Percentiles rank a stretch among this genome's conserved stretches.
These are phyloP conservation scores for Rhazya stricta DNA, from an alignment of 257 asterid species.

Conservation along the genomic window DNA sequence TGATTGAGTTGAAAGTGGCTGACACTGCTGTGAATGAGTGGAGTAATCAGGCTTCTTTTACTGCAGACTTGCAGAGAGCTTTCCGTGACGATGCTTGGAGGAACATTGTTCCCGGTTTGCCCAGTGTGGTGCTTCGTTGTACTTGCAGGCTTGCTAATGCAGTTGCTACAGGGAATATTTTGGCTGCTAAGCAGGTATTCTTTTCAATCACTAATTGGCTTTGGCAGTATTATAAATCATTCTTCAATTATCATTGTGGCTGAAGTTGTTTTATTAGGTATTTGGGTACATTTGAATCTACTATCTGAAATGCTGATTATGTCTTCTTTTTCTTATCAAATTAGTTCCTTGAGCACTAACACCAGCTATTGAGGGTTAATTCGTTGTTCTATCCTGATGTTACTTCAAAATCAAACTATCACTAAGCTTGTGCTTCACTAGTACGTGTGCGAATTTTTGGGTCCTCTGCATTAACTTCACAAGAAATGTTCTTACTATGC, in stretches of 20 bases:
- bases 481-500: neutral
- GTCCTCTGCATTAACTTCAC: neutral
- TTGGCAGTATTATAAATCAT: neutral
- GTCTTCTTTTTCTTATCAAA: neutral
- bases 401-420: neutral
- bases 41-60: constrained; percentile 73
- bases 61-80: constrained; percentile 68
- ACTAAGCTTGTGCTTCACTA: neutral
- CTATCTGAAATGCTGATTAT: neutral
- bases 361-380: neutral
- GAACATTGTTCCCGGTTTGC: constrained; percentile 72
- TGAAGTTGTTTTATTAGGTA: neutral
- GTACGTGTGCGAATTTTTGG: neutral
- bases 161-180: constrained; percentile 56
- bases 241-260: constrained; percentile 1
- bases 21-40: constrained; percentile 78
- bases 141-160: constrained; percentile 80
- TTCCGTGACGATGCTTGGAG: constrained; percentile 78
- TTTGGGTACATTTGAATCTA: neutral
- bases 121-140: constrained; percentile 71
- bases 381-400: neutral
- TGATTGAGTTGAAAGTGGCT: constrained; percentile 88
- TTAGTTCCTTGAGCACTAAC: neutral
- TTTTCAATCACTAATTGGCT: neutral
- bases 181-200: constrained; percentile 77